Percentiles rank a stretch among this genome's conserved stretches.
phyloP scores from a whole-genome alignment of 2,329 filamentous ascomycete species.

The Aspergillus udagawae region DNA sequence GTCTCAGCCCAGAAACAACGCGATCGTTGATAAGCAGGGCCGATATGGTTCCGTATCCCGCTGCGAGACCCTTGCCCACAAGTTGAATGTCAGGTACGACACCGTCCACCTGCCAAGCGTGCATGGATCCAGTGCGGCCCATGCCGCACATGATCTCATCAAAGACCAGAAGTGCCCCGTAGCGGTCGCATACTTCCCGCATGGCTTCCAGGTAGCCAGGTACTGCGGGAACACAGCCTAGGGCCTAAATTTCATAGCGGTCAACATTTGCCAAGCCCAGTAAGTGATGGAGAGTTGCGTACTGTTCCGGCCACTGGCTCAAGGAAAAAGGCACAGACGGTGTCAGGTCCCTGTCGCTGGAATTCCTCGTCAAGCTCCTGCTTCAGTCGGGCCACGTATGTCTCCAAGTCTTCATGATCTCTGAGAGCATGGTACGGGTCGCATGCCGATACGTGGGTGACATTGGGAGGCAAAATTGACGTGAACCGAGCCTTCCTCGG shows the following conservation, averaged over 20 bases:
- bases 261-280: conserved; percentile 30
- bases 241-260: too few relatives aligned
- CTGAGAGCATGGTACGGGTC: too few relatives aligned
- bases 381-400: conserved; percentile 43
- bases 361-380: conserved; percentile 65
- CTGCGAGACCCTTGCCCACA: conserved; percentile 53
- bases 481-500: conserved; percentile 48
- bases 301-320: conserved; percentile 66
- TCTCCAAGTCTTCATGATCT: too few relatives aligned
- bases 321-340: conserved; percentile 66
- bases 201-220: conserved; percentile 65
- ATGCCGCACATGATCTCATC: conserved; percentile 65
- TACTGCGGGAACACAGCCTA: conserved; percentile 42
- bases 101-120: conserved; percentile 52
- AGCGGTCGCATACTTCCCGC: conserved; percentile 59
- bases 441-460: too few relatives aligned
- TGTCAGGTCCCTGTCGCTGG: conserved; percentile 56
- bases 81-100: conserved; percentile 54
- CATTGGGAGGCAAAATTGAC: too few relatives aligned
- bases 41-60: conserved; percentile 39
- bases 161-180: conserved; percentile 66
- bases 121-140: conserved; percentile 42
- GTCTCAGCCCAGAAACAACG: too few relatives aligned
- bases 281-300: conserved; percentile 35
- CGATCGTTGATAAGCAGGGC: conserved; percentile 47